Base-by-base conservation (phyloP, 306 rosid species). In the Corylus avellana region DNA sequence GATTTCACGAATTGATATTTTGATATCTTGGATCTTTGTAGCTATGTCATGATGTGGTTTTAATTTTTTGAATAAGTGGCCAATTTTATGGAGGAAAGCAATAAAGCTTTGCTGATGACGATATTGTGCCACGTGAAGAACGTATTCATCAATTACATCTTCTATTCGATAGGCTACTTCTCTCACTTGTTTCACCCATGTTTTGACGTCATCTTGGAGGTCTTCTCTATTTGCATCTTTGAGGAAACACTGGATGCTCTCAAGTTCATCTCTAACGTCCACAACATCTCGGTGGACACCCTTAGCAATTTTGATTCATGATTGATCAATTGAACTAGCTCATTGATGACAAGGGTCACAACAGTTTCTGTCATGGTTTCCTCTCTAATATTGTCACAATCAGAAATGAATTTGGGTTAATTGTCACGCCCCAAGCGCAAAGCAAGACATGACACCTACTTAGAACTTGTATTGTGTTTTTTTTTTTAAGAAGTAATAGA, bases 191-290 rank as follows among this genome's bases (percentile, higher is more conserved):
- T 76, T n/a, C 79, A 49, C 79, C 79, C 73, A 63, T 3, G 16
- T 18, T 49, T 63, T 76, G 1, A 76, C 32, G 6, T 51, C 72
- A 32, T 25, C 12, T 2, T 35, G 35, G 62, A 39, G 8, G n/a
- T 11, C 70, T 16, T 32, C 17, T 5, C 29, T 54, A 12, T 10
- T 44, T 48, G 16, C 79, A 12, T 76, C 79, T 8, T 76, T 49
- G 29, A 76, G 72, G 79, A 76, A 76, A 47, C 59, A 50, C 49
- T 8, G 2, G 44, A 76, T 61, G 58, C 44, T 61, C 20, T 76
- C 13, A 4, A 63, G 61, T 39, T 76, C 79, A 13, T 18, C 25
- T 61, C 32, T 63, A 54, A 76, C 63, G 5, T 39, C 13, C 12
- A 27, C 72, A 18, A 63, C 17, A 29, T 76, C 79, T 3, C 4